Evolutionary conservation across 495 filamentous ascomycete genomes (phyloP).

Genomic region (Jackrogersella minutella): DNA sequence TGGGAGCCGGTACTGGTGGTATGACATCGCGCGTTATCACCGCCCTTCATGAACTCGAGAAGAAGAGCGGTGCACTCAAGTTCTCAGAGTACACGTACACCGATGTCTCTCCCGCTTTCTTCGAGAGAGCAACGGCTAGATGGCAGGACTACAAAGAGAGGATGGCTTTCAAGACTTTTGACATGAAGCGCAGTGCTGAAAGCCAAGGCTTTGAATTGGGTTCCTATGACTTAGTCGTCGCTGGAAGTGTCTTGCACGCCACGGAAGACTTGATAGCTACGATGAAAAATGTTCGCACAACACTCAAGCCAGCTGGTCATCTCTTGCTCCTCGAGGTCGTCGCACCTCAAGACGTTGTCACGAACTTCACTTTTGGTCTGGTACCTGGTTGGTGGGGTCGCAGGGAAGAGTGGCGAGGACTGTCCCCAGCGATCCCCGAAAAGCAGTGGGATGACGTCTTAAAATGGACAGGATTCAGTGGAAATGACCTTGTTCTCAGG

Average conservation of each 20-base stretch:
- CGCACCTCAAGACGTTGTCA: constrained; percentile 41
- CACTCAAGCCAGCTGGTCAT: constrained; percentile 50
- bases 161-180: constrained; percentile 46
- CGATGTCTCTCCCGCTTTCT: constrained; percentile 62
- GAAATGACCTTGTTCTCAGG: constrained; percentile 49
- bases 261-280: constrained; percentile 48
- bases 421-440: constrained; percentile 47
- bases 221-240: constrained; percentile 54
- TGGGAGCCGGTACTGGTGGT: constrained; percentile 59
- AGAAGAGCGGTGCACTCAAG: constrained; percentile 24
- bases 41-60: constrained; percentile 33
- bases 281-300: constrained; percentile 48
- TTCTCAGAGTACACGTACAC: constrained; percentile 58
- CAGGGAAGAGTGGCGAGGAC: constrained; percentile 39
- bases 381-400: constrained; percentile 63
- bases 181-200: constrained; percentile 41
- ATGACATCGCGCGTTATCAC: constrained; percentile 39
- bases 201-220: constrained; percentile 45
- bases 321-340: constrained; percentile 49
- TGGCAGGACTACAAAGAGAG: constrained; percentile 25
- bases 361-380: constrained; percentile 52
- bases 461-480: constrained; percentile 52
- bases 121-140: constrained; percentile 49
- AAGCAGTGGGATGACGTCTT: constrained; percentile 53
- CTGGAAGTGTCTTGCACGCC: constrained; percentile 59